phyloP scores from a whole-genome alignment of 257 asterid genomes.

The Forsythia suspensa region DNA sequence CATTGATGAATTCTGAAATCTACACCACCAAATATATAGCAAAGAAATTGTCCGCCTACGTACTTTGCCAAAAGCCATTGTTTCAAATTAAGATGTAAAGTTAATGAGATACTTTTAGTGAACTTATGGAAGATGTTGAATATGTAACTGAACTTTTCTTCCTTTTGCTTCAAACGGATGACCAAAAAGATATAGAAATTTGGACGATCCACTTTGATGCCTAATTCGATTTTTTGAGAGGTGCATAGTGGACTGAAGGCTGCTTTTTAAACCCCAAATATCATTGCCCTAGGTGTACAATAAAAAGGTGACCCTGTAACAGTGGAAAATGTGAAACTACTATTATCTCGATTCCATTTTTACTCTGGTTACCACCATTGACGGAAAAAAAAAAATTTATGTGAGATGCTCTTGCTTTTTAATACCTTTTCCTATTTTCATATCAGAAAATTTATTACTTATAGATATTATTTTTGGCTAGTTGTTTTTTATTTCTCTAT shows the following conservation, averaged over 20 bases:
- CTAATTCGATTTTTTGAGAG: neutral
- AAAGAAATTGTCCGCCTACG: neutral
- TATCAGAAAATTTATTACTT: neutral
- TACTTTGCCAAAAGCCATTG: neutral
- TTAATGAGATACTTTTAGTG: neutral
- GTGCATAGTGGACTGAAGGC: neutral
- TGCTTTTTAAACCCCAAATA: neutral
- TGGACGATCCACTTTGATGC: neutral
- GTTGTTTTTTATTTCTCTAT: neutral
- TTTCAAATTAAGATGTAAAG: neutral
- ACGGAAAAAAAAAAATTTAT: neutral
- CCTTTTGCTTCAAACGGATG: neutral
- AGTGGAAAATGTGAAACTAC: neutral
- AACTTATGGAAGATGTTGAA: neutral
- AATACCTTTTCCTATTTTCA: neutral
- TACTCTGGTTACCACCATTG: neutral
- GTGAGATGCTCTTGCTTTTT: neutral
- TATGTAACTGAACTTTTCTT: neutral
- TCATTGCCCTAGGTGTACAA: neutral
- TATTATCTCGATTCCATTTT: neutral
- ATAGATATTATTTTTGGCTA: neutral
- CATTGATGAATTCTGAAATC: neutral
- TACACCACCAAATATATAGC: neutral
- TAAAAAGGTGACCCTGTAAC: neutral
- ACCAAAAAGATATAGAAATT: neutral